These are phyloP conservation scores for Austroboletus niveus DNA, from an alignment of 1,284 basidiomycete genomes.

Conservation along the genomic window DNA sequence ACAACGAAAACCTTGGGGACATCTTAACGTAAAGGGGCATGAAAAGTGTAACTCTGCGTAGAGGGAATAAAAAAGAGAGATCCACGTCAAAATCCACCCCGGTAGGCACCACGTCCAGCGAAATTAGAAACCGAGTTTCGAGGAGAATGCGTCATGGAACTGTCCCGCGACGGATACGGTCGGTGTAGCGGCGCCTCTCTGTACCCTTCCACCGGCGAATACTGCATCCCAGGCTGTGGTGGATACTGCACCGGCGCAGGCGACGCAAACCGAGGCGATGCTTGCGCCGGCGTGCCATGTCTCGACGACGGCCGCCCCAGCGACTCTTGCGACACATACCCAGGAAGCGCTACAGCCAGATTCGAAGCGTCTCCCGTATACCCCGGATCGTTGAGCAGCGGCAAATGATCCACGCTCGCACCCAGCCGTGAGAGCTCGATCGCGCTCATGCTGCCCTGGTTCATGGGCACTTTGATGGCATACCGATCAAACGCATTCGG, in stretches of 20 bases:
- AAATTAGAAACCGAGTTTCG: slow-evolving; percentile 19
- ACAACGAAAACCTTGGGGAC: background rate
- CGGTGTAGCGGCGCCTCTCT: slow-evolving; percentile 52
- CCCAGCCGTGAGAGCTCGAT: slow-evolving; percentile 60
- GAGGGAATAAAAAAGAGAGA: background rate
- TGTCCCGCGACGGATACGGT: slow-evolving; percentile 34
- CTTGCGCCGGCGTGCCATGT: slow-evolving; percentile 24
- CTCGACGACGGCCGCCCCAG: slow-evolving; percentile 28
- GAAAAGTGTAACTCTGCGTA: background rate
- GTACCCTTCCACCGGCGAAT: slow-evolving; percentile 29
- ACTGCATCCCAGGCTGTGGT: slow-evolving; percentile 24
- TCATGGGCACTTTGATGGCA: slow-evolving; percentile 40
- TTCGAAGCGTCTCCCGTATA: slow-evolving; percentile 28
- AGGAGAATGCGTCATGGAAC: slow-evolving; percentile 4
- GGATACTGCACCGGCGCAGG: slow-evolving; percentile 27
- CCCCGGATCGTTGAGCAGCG: slow-evolving; percentile 44
- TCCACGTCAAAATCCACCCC: slow-evolving; percentile 26
- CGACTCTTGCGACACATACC: slow-evolving; percentile 25
- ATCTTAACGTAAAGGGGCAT: slow-evolving; percentile 21
- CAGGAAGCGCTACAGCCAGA: slow-evolving; percentile 19
- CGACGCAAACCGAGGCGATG: slow-evolving; percentile 13
- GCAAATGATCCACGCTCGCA: slow-evolving; percentile 50
- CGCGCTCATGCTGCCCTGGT: slow-evolving; percentile 34
- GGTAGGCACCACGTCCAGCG: slow-evolving; percentile 38
- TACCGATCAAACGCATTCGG: slow-evolving; percentile 55